Evolutionary conservation across 2,329 filamentous ascomycete species (phyloP).

Genomic region (Paraconiothyrium brasiliense): DNA sequence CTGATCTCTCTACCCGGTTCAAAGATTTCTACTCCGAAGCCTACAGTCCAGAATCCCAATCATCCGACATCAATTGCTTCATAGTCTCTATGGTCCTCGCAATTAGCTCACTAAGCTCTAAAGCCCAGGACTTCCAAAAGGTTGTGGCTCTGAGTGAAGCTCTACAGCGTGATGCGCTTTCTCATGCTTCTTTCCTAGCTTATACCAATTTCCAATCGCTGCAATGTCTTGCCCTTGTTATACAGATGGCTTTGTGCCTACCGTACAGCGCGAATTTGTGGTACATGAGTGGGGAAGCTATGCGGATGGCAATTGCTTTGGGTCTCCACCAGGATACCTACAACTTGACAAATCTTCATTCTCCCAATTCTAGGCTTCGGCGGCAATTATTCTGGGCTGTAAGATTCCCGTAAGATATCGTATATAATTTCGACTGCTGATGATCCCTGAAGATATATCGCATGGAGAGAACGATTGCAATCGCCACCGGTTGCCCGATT

Average conservation of each 20-base stretch:
- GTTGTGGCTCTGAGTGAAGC: conserved; percentile 5
- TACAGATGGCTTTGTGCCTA: conserved; percentile 6
- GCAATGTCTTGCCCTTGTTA: conserved; percentile 7
- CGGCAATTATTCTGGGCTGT: conserved; percentile 5
- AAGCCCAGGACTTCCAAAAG: background rate
- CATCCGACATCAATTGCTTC: background rate
- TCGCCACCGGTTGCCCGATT: conserved; percentile 6
- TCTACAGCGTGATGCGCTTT: background rate
- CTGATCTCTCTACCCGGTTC: conserved; percentile 5
- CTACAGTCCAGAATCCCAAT: background rate
- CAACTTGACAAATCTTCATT: background rate
- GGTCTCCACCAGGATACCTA: background rate
- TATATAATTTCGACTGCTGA: background rate
- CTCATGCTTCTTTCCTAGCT: conserved; percentile 1
- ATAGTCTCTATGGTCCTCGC: conserved; percentile 4
- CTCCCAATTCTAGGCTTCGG: background rate
- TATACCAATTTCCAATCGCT: conserved; percentile 1
- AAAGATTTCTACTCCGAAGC: background rate
- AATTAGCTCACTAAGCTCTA: conserved; percentile 7
- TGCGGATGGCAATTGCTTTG: conserved; percentile 9
- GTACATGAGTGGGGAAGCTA: conserved; percentile 9
- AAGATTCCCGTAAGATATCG: background rate
- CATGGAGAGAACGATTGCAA: conserved; percentile 2
- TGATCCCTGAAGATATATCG: too few species aligned
- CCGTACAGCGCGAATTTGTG: conserved; percentile 7